Base-by-base conservation (phyloP, 2,329 filamentous ascomycete genomes). In the Periconia digitata region DNA sequence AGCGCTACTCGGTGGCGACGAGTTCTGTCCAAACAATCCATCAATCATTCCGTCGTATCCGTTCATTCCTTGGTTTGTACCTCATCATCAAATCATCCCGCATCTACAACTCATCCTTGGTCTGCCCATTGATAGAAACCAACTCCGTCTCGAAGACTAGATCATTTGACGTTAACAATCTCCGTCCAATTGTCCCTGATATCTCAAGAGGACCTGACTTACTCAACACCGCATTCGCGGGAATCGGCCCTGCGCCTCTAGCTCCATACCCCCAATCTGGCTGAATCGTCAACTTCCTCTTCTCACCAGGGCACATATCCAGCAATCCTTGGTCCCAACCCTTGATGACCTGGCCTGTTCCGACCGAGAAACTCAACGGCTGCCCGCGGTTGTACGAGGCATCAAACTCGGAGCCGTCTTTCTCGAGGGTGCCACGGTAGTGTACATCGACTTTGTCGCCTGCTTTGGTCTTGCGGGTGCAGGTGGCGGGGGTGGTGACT, bases 231-330 rank as follows among this genome's bases (percentile, higher is more conserved):
- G 89, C 86, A 47, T 86, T 86, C 8, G 83, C 88, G 8, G 92
- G 92, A 63, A 97, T 97, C 18, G 91, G 90, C 1, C 92, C 92
- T 71, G 94, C 83, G 44, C 76, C 81, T 52, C 87, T 82, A 55
- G 85, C 76, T 50, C 92, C 92, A 70, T 96, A 97, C 43, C 86
- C 92, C 67, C 86, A 83, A 70, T 89, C 86, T 18, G 92, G 91
- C 43, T 91, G 90, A 44, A 99, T 94, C 22, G 90, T 97, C 69
- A 99, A 77, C 50, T 85, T 92, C 74, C 74, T 83, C 84, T 96
- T 96, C 80, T 99, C 92, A 55, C 94, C 94, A 61, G 94, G 87
- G 75, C 92, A 97, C 92, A 97, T 97, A 67, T 92, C 90, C 39
- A 95, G 69, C 20, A 97, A 82, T 44, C 92, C 92, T 68, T 95